Percentiles rank a stretch among this genome's conserved stretches.
These are phyloP conservation scores for Prunus dulcis DNA, from an alignment of 306 rosid genomes.

Conservation along the genomic window DNA sequence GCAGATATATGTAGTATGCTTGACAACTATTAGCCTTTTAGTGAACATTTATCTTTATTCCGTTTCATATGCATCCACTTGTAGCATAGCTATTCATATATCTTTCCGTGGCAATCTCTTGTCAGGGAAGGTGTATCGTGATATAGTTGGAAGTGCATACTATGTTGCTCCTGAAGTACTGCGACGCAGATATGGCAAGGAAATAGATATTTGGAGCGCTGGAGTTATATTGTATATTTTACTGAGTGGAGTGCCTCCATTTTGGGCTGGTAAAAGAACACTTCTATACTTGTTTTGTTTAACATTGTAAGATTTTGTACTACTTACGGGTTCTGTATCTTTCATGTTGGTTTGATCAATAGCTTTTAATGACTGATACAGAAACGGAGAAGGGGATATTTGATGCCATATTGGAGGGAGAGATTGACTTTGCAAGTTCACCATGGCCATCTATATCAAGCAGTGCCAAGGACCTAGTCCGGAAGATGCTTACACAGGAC, in stretches of 20 bases:
- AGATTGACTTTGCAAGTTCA: slow-evolving; percentile 64
- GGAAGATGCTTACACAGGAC: slow-evolving; percentile 71
- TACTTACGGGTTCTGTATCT: neutral
- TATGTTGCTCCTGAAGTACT: slow-evolving; percentile 91
- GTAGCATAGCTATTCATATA: neutral
- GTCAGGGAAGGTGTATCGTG: slow-evolving; percentile 69
- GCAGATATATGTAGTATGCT: neutral
- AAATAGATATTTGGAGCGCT: slow-evolving; percentile 84
- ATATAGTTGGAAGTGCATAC: slow-evolving; percentile 87
- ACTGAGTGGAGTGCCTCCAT: slow-evolving; percentile 89
- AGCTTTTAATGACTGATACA: slow-evolving; percentile 25
- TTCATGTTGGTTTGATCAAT: slow-evolving; percentile 9
- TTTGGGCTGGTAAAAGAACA: slow-evolving; percentile 76
- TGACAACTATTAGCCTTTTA: neutral
- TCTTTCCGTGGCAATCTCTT: slow-evolving; percentile 9
- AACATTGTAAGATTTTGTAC: slow-evolving; percentile 3
- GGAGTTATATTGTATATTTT: slow-evolving; percentile 78
- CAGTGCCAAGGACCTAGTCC: slow-evolving; percentile 85
- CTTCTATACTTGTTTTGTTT: neutral
- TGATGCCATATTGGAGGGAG: slow-evolving; percentile 71
- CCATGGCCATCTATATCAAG: slow-evolving; percentile 87
- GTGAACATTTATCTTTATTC: neutral
- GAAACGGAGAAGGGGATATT: slow-evolving; percentile 89
- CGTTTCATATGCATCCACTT: neutral
- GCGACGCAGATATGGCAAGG: slow-evolving; percentile 72